Evolutionary conservation across 495 filamentous ascomycete genomes (phyloP), one percentile per base, ranked within the genome.

Genomic region (Pyronema domesticum): DNA sequence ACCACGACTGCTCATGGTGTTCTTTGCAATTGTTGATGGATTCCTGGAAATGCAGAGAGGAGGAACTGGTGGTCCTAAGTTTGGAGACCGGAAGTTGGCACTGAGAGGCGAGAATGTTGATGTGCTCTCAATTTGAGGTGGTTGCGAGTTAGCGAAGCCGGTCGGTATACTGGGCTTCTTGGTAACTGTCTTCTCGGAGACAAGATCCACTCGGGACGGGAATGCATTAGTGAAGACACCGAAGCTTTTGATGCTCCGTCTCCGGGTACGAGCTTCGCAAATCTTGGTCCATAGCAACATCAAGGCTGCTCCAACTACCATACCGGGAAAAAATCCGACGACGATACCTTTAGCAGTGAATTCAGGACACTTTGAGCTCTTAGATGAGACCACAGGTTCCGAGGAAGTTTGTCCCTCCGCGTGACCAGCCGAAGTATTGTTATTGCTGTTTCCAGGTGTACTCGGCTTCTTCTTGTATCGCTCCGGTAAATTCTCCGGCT

Each of bases 261-360:
- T 43, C 10, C 61, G 61, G 46, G 50, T 55, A 44, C 58, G 56
- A 13, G 56, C 43, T 37, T 64, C 61, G 9, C 63, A 46, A 1
- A 40, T 35, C 17, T 60, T 59, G 10, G 53, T 60, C 11, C 55
- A 65, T 10, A 50, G 53, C 7, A 61, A 57, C 62, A 65, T 61
- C 17, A 61, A 48, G 8, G 51, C 53, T 11, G 55, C 55, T 0
- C 62, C 62, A 6, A 60, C 36, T 17, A 53, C 54, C 14, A 65
- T 58, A 7, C 62, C 62, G 0, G 62, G 58, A n/a, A 65, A 65
- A 10, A 65, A 30, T 0, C 62, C 62, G 1, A 49, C 37, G n/a
- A 61, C 37, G 18, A 65, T 45, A 0, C 47, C 62, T 37, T 55
- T 55, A 15, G 49, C 54, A 0, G 58, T 30, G 37, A 65, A 61